Evolutionary conservation across 371 early-diverging fungal species (phyloP).

Genomic region (Apophysomyces trapeziformis): DNA sequence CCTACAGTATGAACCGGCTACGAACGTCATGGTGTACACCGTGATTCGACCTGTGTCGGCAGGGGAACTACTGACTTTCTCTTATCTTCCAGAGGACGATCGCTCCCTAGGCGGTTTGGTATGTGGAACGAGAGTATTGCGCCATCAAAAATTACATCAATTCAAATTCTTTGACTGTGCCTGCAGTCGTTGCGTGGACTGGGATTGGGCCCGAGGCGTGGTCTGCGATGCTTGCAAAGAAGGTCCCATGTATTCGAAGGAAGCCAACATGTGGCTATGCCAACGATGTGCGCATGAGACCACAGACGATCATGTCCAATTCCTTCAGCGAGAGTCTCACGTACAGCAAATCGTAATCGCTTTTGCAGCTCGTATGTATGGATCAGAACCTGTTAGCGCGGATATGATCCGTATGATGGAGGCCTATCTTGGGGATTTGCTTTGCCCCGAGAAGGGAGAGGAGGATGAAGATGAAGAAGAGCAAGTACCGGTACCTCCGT

Average conservation of each 20-base stretch:
- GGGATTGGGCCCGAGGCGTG: slow-evolving; percentile 40
- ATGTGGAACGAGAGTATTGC: slow-evolving; percentile 38
- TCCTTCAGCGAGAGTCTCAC: slow-evolving; percentile 25
- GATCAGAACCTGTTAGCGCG: slow-evolving; percentile 25
- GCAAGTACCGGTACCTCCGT: slow-evolving; percentile 24
- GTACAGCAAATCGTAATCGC: slow-evolving; percentile 35
- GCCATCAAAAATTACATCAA: slow-evolving; percentile 36
- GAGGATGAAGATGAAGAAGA: not conserved
- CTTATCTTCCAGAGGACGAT: slow-evolving; percentile 54
- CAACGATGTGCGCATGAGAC: slow-evolving; percentile 19
- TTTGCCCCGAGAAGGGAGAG: slow-evolving; percentile 27
- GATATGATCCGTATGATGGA: slow-evolving; percentile 46
- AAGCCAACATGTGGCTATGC: slow-evolving; percentile 23
- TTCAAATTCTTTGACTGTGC: slow-evolving; percentile 53
- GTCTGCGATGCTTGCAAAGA: slow-evolving; percentile 21
- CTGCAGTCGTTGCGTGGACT: slow-evolving; percentile 45
- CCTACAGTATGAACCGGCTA: slow-evolving; percentile 41
- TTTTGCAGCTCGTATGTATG: slow-evolving; percentile 34
- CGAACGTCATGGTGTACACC: slow-evolving; percentile 43
- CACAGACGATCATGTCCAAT: slow-evolving; percentile 11
- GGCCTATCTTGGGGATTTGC: slow-evolving; percentile 36
- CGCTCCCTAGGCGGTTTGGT: slow-evolving; percentile 44
- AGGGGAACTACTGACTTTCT: slow-evolving; percentile 45
- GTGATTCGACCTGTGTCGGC: slow-evolving; percentile 32
- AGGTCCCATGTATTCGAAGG: slow-evolving; percentile 5